Conservation (phyloP, 805 yeast genomes). For the Cyberlindnera euphorbiiphila region DNA sequence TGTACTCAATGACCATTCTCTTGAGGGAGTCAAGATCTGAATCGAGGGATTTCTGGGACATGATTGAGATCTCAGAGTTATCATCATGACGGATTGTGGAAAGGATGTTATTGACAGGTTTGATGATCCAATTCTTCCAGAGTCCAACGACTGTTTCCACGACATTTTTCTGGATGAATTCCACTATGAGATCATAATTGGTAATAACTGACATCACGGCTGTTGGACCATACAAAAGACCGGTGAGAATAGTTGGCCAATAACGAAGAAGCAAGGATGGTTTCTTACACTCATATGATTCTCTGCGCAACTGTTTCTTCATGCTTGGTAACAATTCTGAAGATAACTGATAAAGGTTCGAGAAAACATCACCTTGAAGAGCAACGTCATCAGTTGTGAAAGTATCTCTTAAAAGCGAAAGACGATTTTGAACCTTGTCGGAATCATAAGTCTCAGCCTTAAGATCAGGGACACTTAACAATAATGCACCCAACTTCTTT, state of each 20-base stretch:
- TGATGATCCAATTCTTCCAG: constrained; percentile 76
- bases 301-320: neutral
- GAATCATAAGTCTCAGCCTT: constrained; percentile 4
- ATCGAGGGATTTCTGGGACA: constrained; percentile 71
- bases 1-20: constrained; percentile 81
- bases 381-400: neutral
- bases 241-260: constrained; percentile 58
- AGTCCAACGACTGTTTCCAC: constrained; percentile 65
- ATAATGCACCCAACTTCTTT: constrained; percentile 33
- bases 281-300: neutral
- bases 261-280: constrained; percentile 48
- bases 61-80: constrained; percentile 64
- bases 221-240: constrained; percentile 51
- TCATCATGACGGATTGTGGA: constrained; percentile 85
- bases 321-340: constrained; percentile 2
- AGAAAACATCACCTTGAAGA: neutral
- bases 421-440: neutral
- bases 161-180: constrained; percentile 57
- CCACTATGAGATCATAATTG: constrained; percentile 47
- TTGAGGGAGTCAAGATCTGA: constrained; percentile 79
- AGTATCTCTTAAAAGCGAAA: neutral
- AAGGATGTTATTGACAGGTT: constrained; percentile 68
- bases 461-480: constrained; percentile 31
- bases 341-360: constrained; percentile 1
- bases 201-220: constrained; percentile 40